A percentile compares a stretch with the other conserved stretches of the same genome.
Conservation (phyloP, 2,329 filamentous ascomycete genomes). For the Paraphoma sp. region DNA sequence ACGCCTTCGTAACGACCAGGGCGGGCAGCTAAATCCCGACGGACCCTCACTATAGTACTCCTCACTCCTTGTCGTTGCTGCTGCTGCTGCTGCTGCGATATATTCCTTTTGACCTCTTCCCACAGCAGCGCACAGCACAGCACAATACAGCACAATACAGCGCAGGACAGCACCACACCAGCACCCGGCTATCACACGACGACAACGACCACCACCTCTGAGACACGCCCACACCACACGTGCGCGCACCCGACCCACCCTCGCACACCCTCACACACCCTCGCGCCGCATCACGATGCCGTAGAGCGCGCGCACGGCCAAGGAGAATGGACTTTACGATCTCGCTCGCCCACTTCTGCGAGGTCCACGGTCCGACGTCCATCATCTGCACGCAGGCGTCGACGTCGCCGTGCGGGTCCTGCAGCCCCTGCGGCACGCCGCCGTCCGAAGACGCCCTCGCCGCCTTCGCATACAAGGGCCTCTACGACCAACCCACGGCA, state of each 20-base stretch:
- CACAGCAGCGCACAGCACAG: slow-evolving; percentile 17
- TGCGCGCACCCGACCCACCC: slow-evolving; percentile 26
- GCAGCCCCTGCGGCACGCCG: slow-evolving; percentile 55
- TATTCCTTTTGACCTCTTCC: slow-evolving; percentile 19
- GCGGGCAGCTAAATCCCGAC: slow-evolving; percentile 34
- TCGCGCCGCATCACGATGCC: slow-evolving; percentile 40
- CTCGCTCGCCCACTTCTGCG: slow-evolving; percentile 68
- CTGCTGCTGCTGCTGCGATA: too few species aligned
- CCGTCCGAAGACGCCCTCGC: slow-evolving; percentile 45
- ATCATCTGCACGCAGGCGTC: slow-evolving; percentile 67
- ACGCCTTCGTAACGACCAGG: slow-evolving; percentile 8
- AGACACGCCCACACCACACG: slow-evolving; percentile 17
- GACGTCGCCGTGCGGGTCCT: slow-evolving; percentile 61
- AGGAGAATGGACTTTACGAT: slow-evolving; percentile 54
- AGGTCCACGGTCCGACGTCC: slow-evolving; percentile 67
- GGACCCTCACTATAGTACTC: slow-evolving; percentile 19
- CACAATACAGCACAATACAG: too few species aligned
- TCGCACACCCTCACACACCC: slow-evolving; percentile 13
- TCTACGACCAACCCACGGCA: slow-evolving; percentile 42
- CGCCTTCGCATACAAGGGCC: slow-evolving; percentile 40
- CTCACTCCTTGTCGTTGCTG: not conserved
- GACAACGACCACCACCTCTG: slow-evolving; percentile 7
- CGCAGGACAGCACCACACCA: slow-evolving; percentile 22
- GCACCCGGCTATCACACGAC: slow-evolving; percentile 22
- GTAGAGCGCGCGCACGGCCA: slow-evolving; percentile 34